phyloP scores from a whole-genome alignment of 2,329 filamentous ascomycete species.

The Peltaster fructicola region DNA sequence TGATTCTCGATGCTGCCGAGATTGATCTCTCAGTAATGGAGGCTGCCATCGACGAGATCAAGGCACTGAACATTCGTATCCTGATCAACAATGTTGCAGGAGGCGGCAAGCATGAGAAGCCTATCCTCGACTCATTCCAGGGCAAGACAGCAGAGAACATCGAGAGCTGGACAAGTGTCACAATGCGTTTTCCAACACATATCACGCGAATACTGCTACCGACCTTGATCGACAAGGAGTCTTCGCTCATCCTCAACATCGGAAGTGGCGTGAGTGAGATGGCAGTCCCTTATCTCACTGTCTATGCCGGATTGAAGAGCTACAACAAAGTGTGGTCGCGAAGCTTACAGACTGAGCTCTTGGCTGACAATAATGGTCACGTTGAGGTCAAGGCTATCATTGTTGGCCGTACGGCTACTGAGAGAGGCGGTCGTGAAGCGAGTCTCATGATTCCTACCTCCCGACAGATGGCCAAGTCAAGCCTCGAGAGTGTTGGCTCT shows the following conservation, averaged over 20 bases:
- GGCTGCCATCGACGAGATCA: conserved; percentile 7
- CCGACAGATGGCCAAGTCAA: conserved; percentile 4
- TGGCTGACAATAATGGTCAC: conserved; percentile 16
- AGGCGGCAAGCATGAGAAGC: conserved; percentile 2
- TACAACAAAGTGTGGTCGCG: conserved; percentile 24
- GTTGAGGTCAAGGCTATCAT: conserved; percentile 18
- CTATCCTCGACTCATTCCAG: conserved; percentile 1
- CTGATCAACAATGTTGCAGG: conserved; percentile 40
- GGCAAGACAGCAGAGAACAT: background rate
- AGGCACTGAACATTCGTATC: conserved; percentile 27
- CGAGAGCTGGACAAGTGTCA: conserved; percentile 22
- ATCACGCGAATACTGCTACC: conserved; percentile 30
- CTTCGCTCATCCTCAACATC: conserved; percentile 32
- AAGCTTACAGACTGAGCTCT: conserved; percentile 25
- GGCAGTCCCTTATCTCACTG: conserved; percentile 26
- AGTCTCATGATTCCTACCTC: conserved; percentile 3
- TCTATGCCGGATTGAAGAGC: conserved; percentile 29
- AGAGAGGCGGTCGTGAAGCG: background rate
- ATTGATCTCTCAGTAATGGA: conserved; percentile 14
- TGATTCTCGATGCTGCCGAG: conserved; percentile 27
- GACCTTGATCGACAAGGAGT: conserved; percentile 20
- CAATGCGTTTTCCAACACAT: conserved; percentile 30
- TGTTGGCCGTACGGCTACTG: conserved; percentile 4
- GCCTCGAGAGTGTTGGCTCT: conserved; percentile 7
- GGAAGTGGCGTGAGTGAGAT: conserved; percentile 25